Evolutionary conservation across 2,329 filamentous ascomycete genomes (phyloP).

Genomic region (Pseudogymnoascus sp.): DNA sequence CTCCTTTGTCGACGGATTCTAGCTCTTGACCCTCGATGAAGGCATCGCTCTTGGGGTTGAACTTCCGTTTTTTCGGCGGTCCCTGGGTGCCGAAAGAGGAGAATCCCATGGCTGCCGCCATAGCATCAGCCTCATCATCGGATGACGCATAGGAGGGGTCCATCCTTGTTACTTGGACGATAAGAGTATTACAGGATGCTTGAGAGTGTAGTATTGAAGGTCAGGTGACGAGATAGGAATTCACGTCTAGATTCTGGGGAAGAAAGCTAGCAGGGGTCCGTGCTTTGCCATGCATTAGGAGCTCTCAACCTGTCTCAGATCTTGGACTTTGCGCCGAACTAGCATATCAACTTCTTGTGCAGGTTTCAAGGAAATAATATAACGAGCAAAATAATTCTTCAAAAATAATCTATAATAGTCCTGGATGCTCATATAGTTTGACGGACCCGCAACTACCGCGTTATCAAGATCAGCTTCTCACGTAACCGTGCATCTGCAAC

Average conservation of each 20-base stretch:
- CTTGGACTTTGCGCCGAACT: not conserved
- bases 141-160: constrained; percentile 5
- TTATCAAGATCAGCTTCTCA: not conserved
- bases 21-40: constrained; percentile 34
- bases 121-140: constrained; percentile 40
- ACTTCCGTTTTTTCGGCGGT: constrained; percentile 58
- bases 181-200: not conserved
- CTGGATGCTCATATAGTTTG: not conserved
- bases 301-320: not conserved
- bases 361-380: not conserved
- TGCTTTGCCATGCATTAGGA: constrained; percentile 3
- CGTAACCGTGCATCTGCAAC: not conserved
- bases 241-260: not conserved
- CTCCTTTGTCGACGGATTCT: constrained; percentile 25
- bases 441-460: not conserved
- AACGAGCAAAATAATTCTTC: not conserved
- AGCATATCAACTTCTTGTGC: not conserved
- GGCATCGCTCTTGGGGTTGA: constrained; percentile 49
- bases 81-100: constrained; percentile 56
- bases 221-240: constrained; percentile 7
- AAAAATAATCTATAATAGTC: not conserved
- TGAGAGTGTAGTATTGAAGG: not conserved
- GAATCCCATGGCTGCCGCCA: constrained; percentile 67
- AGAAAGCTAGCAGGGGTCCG: not conserved
- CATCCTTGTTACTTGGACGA: not conserved